Base-by-base conservation (phyloP, 345 rosid genomes). In the Eucalyptus marginata region DNA sequence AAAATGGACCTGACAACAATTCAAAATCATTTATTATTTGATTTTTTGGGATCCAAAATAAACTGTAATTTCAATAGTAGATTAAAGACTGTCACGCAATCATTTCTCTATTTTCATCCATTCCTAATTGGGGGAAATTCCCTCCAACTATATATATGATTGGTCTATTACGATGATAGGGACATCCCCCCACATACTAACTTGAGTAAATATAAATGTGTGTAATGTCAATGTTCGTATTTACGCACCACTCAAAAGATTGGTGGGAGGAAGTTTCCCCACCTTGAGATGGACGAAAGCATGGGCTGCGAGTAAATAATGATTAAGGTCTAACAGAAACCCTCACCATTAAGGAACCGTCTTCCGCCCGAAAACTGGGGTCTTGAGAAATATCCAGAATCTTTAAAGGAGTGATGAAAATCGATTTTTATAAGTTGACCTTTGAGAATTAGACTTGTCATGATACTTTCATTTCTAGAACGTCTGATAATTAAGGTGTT, bases 21-120 rank as follows among this genome's bases (percentile, higher is more conserved):
- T 52, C 58, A 52, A 3, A 20, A 52, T 18, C 7, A 0, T 52
- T 52, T 52, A 1, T 20, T 52, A 52, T 52, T 52, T 52, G 58
- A 52, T 52, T 52, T 52, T 52, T 52, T 52, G 4, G 5, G 25
- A 0, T 20, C 1, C 25, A 52, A 52, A 52, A 52, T 52, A 52
- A 4, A 52, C 0, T 52, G 10, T 52, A 20, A 52, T 52, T 20
- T 2, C 3, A 20, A 20, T 52, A 18, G 4, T 20, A 52, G 25
- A 52, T 52, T 52, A 20, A 52, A 52, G 5, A 52, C 0, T 0
- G 2, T 20, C 0, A 52, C 1, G 2, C 4, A 52, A 52, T 52
- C 10, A 52, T 52, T 52, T 52, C 1, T 52, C 56, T 52, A 52
- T 52, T 52, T 52, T 20, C 10, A 52, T 20, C 13, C 29, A 36